These are phyloP conservation scores for Penicillium fimorum DNA, from an alignment of 495 filamentous ascomycete genomes.

Conservation along the genomic window DNA sequence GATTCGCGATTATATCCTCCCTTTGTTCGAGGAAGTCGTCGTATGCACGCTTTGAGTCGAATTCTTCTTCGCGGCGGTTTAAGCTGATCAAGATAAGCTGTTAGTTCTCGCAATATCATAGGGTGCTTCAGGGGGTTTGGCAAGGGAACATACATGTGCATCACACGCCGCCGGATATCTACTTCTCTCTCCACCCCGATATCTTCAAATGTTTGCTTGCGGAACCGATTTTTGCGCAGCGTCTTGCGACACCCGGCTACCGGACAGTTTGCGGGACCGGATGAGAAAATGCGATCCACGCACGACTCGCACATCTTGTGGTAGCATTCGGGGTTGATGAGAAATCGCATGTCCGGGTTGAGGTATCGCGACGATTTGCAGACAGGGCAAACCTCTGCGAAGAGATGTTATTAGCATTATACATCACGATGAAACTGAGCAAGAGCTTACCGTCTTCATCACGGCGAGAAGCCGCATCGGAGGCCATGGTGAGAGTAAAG, in stretches of 20 bases:
- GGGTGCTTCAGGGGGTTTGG: neutral
- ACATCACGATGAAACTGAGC: neutral
- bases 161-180: constrained; percentile 80
- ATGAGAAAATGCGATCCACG: constrained; percentile 90
- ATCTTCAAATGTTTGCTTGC: constrained; percentile 86
- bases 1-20: constrained; percentile 84
- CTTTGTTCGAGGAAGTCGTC: constrained; percentile 95
- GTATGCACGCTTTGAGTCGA: constrained; percentile 73
- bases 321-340: constrained; percentile 97
- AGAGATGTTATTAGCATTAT: constrained; percentile 16
- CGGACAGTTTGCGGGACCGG: constrained; percentile 86
- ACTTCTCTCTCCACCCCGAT: constrained; percentile 90
- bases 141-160: constrained; percentile 54
- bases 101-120: neutral
- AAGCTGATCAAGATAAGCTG: constrained; percentile 45
- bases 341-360: constrained; percentile 88
- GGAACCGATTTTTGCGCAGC: constrained; percentile 79
- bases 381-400: constrained; percentile 83
- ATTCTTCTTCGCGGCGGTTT: constrained; percentile 88
- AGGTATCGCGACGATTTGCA: constrained; percentile 96
- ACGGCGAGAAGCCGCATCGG: constrained; percentile 37
- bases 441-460: constrained; percentile 51
- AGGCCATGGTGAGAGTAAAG: constrained; percentile 30
- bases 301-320: constrained; percentile 97
- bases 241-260: constrained; percentile 83